Conservation (phyloP, 2,329 filamentous ascomycete species). For the Cordyceps farinosa region DNA sequence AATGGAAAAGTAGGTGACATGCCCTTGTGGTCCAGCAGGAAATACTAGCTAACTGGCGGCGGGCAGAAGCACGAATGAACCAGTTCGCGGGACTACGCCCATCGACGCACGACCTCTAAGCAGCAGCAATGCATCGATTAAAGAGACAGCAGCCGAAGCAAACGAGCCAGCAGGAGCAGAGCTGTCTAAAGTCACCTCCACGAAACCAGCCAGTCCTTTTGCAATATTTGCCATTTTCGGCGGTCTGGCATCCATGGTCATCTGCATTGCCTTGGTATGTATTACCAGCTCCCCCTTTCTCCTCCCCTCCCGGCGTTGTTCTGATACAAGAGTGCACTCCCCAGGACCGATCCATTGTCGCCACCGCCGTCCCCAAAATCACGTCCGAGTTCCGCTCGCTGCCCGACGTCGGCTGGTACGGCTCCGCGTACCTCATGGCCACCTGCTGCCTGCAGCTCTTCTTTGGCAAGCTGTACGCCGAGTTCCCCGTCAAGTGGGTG, state of each 20-base stretch:
- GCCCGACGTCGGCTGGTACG: slow-evolving; percentile 49
- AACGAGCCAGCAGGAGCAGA: neutral
- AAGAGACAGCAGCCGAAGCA: neutral
- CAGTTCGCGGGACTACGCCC: neutral
- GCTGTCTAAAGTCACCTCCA: neutral
- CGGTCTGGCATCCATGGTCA: neutral
- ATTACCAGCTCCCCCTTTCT: too few species aligned
- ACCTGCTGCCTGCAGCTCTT: slow-evolving; percentile 33
- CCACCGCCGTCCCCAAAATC: slow-evolving; percentile 47
- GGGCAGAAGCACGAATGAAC: neutral
- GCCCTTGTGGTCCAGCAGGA: neutral
- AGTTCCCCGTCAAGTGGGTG: slow-evolving; percentile 42
- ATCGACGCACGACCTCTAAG: neutral
- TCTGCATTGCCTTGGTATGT: neutral
- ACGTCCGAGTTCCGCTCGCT: slow-evolving; percentile 43
- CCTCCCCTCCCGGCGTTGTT: too few species aligned
- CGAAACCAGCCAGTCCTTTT: neutral
- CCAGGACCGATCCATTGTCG: slow-evolving; percentile 36
- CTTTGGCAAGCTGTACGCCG: slow-evolving; percentile 38
- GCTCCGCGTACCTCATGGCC: slow-evolving; percentile 42
- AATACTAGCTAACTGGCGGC: neutral
- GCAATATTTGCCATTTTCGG: neutral
- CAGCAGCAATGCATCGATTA: neutral
- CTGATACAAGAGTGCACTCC: too few species aligned
- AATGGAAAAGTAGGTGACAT: neutral